phyloP scores from a whole-genome alignment of 2,329 filamentous ascomycete species.

The Byssoonygena ceratinophila region DNA sequence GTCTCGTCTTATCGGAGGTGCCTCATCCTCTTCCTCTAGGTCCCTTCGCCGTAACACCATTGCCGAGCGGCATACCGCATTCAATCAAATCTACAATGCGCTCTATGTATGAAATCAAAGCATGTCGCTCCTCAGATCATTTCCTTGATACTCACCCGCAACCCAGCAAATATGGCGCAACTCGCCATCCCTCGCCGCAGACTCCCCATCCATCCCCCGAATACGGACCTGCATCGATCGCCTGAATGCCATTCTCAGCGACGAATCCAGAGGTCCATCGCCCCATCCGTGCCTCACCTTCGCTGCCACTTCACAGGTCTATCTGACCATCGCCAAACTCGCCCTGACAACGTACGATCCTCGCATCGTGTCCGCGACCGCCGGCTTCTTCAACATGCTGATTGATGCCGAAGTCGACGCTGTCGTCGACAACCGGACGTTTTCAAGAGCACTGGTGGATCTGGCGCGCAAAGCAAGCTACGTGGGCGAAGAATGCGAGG shows the following conservation, averaged over 20 bases:
- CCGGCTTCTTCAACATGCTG: slow-evolving; percentile 78
- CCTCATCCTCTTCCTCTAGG: slow-evolving; percentile 38
- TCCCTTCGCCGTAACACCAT: slow-evolving; percentile 45
- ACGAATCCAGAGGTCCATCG: slow-evolving; percentile 77
- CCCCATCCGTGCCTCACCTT: slow-evolving; percentile 89
- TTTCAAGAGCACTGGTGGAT: slow-evolving; percentile 78
- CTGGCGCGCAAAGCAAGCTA: slow-evolving; percentile 61
- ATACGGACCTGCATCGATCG: slow-evolving; percentile 46
- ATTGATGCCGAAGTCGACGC: slow-evolving; percentile 96
- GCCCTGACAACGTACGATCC: slow-evolving; percentile 76
- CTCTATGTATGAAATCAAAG: slow-evolving; percentile 39
- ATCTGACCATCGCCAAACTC: slow-evolving; percentile 79
- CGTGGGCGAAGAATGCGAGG: slow-evolving; percentile 64
- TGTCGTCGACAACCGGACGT: slow-evolving; percentile 75
- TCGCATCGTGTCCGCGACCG: slow-evolving; percentile 71
- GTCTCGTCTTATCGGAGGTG: slow-evolving; percentile 52
- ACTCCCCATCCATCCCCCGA: slow-evolving; percentile 42
- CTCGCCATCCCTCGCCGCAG: slow-evolving; percentile 41
- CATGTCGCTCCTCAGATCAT: not conserved
- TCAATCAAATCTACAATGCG: slow-evolving; percentile 51
- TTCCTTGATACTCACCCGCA: slow-evolving; percentile 8
- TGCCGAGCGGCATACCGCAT: slow-evolving; percentile 50
- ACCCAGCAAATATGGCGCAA: slow-evolving; percentile 51
- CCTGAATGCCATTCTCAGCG: slow-evolving; percentile 60
- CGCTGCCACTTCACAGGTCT: slow-evolving; percentile 76